Evolutionary conservation across 306 rosid species (phyloP), one percentile per base, ranked within the genome.

Genomic region (Fragaria nilgerrensis): DNA sequence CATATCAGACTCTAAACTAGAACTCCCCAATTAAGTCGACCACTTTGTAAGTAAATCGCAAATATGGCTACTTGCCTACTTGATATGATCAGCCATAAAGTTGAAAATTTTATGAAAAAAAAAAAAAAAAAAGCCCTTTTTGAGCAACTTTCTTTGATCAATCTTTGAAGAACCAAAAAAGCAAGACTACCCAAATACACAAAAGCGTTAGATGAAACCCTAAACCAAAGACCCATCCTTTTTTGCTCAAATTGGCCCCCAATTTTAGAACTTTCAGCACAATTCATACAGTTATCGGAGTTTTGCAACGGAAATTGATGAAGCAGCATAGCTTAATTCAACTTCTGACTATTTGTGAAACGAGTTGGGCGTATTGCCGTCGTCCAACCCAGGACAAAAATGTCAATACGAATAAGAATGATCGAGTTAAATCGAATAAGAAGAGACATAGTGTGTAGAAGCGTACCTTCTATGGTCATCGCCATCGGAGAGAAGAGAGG

Each of bases 401-500:
- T 48, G 10, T 20, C 15, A 22, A 14, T n/a, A 13, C 11, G 68
- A 56, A 36, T 5, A 2, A 47, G 5, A 47, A 29, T 29, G 16
- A 76, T 69, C 49, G 16, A 10, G 43, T 17, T 36, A 4, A 19
- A n/a, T 22, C 20, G 23, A 49, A 10, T 23, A 70, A 20, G 34
- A 16, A 19, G 34, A 66, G 8, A 27, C 15, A 53, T 17, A 10
- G 71, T 12, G 53, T 10, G 19, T 1, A 48, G 77, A 76, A 53
- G 3, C 66, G 63, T 63, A 79, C 86, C 90, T 80, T 82, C 88
- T 58, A 87, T 72, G 39, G 88, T 84, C 90, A 87, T 87, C 81
- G 88, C 78, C 90, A 87, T 87, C 36, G 76, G 61, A 68, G 59
- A 23, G 69, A 55, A 44, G 73, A 64, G 39, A 37, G 78, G 59